phyloP scores from a whole-genome alignment of 2,329 filamentous ascomycete genomes.

The Hirsutella rhossiliensis region DNA sequence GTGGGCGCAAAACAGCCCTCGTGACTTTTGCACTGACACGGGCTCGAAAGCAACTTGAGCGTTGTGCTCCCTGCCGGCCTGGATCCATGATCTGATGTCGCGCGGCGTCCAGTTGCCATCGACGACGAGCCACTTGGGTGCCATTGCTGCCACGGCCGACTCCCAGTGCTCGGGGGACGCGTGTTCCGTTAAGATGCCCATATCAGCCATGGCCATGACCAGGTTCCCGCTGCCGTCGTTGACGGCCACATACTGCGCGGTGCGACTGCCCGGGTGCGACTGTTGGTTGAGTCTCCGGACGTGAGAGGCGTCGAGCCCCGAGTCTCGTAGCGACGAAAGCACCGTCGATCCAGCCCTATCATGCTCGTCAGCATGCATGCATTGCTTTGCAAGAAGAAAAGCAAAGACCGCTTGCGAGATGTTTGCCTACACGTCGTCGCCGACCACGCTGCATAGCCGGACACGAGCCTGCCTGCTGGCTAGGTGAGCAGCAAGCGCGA shows the following conservation, averaged over 20 bases:
- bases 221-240: slow-evolving; percentile 78
- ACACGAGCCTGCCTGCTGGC: slow-evolving; percentile 49
- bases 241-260: slow-evolving; percentile 83
- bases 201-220: slow-evolving; percentile 90
- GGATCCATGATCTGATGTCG: slow-evolving; percentile 56
- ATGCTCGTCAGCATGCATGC: background rate
- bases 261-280: slow-evolving; percentile 45
- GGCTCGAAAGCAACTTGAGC: slow-evolving; percentile 72
- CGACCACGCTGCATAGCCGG: slow-evolving; percentile 68
- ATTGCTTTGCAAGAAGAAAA: background rate
- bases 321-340: slow-evolving; percentile 48
- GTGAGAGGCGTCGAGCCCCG: slow-evolving; percentile 51
- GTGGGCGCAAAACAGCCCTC: slow-evolving; percentile 46
- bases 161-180: slow-evolving; percentile 46
- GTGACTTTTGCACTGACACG: slow-evolving; percentile 71
- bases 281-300: slow-evolving; percentile 44
- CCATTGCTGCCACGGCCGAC: slow-evolving; percentile 39
- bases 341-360: slow-evolving; percentile 60
- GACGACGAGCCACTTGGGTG: slow-evolving; percentile 67
- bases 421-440: slow-evolving; percentile 54
- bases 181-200: slow-evolving; percentile 63
- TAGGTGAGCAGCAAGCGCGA: slow-evolving; percentile 71
- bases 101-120: slow-evolving; percentile 74
- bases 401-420: background rate
- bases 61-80: slow-evolving; percentile 40